phyloP scores from a whole-genome alignment of 768 basidiomycete genomes.

The Dacryopinax primogenitus region DNA sequence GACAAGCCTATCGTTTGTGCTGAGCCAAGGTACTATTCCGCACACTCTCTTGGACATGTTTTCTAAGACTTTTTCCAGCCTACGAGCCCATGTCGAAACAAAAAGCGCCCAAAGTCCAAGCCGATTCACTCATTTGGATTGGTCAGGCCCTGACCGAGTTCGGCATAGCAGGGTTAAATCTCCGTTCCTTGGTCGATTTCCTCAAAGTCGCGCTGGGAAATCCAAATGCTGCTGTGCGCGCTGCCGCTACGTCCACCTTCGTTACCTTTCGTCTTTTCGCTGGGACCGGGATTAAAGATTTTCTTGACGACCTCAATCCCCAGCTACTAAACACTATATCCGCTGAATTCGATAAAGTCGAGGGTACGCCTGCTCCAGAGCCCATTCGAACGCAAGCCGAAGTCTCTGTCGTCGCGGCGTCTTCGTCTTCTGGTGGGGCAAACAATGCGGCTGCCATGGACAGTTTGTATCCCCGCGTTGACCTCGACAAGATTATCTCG shows the following conservation, averaged over 20 bases:
- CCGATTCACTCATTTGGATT: slow-evolving; percentile 81
- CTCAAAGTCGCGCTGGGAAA: slow-evolving; percentile 77
- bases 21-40: slow-evolving; percentile 61
- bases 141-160: slow-evolving; percentile 79
- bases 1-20: slow-evolving; percentile 85
- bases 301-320: slow-evolving; percentile 87
- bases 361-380: slow-evolving; percentile 60
- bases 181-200: slow-evolving; percentile 80
- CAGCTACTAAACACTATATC: slow-evolving; percentile 84
- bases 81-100: slow-evolving; percentile 90
- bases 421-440: slow-evolving; percentile 34
- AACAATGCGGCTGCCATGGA: slow-evolving; percentile 61
- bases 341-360: slow-evolving; percentile 84
- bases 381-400: slow-evolving; percentile 70
- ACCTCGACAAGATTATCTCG: slow-evolving; percentile 57
- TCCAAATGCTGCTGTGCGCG: slow-evolving; percentile 86
- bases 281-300: slow-evolving; percentile 80
- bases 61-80: slow-evolving; percentile 34
- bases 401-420: slow-evolving; percentile 39
- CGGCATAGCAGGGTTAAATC: slow-evolving; percentile 72
- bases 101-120: slow-evolving; percentile 93
- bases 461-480: slow-evolving; percentile 89
- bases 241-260: slow-evolving; percentile 82
- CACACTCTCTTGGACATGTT: neutral
- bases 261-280: slow-evolving; percentile 88